Conservation (phyloP, 495 filamentous ascomycete species). For the Aspergillus sclerotioniger region DNA sequence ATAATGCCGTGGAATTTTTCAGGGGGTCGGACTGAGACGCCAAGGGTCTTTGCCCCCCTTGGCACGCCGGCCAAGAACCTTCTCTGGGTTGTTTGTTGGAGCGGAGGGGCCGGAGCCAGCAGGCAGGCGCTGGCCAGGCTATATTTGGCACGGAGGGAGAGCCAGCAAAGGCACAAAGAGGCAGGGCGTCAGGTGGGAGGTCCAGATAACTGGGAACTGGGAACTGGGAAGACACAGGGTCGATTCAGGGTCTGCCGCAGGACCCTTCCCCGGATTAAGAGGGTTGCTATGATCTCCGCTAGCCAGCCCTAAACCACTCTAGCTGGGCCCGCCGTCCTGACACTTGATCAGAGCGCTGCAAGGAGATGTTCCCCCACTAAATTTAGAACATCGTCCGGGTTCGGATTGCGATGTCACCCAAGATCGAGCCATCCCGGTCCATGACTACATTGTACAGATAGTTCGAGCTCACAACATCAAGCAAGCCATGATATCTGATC, state of each 20-base stretch:
- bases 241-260: not conserved
- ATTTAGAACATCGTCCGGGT: not conserved
- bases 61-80: conserved; percentile 5
- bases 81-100: not conserved
- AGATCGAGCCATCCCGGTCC: too few relatives aligned
- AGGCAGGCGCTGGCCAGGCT: not conserved
- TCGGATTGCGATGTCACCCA: too few relatives aligned
- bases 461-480: not conserved
- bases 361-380: not conserved
- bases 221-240: not conserved
- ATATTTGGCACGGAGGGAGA: not conserved
- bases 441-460: not conserved
- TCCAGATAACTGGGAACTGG: too few relatives aligned
- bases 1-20: not conserved
- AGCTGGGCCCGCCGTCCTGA: not conserved
- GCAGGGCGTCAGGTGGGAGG: not conserved
- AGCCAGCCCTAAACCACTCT: not conserved
- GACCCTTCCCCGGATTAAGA: not conserved
- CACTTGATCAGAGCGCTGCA: not conserved
- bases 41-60: not conserved
- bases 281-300: not conserved
- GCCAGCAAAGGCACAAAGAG: not conserved
- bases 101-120: not conserved
- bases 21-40: conserved; percentile 5
- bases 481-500: not conserved